Conservation (phyloP, 495 filamentous ascomycete species). For the Neurospora sp. region DNA sequence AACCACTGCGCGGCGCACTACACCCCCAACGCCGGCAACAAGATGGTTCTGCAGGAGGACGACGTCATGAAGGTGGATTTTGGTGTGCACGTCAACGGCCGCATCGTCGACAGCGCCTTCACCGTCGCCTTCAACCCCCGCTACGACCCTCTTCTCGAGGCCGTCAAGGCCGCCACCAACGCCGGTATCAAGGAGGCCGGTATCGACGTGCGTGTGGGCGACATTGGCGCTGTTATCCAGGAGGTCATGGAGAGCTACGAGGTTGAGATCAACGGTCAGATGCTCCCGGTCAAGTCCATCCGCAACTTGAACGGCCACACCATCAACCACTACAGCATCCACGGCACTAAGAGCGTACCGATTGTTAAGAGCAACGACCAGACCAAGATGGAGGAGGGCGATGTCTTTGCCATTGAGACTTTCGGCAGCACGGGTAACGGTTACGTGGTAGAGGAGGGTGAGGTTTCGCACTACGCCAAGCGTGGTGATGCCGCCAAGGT, state of each 20-base stretch:
- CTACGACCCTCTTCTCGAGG: conserved; percentile 73
- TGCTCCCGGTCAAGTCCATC: conserved; percentile 74
- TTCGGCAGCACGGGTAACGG: conserved; percentile 90
- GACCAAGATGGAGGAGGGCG: conserved; percentile 92
- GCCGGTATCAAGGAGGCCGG: conserved; percentile 77
- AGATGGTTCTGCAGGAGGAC: conserved; percentile 65
- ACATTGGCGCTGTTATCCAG: conserved; percentile 70
- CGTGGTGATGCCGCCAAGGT: conserved; percentile 54
- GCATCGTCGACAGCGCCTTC: conserved; percentile 89
- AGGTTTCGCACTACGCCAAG: conserved; percentile 70
- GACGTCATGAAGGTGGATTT: conserved; percentile 95
- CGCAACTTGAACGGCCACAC: conserved; percentile 85
- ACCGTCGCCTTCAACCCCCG: conserved; percentile 79
- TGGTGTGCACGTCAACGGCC: conserved; percentile 81
- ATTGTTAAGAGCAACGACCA: conserved; percentile 73
- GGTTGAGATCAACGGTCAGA: conserved; percentile 65
- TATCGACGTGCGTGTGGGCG: conserved; percentile 68
- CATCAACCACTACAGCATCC: conserved; percentile 77
- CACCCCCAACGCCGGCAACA: conserved; percentile 85
- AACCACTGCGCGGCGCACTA: conserved; percentile 88
- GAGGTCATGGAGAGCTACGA: conserved; percentile 89
- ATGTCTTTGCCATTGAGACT: conserved; percentile 88
- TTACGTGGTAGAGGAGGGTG: conserved; percentile 72
- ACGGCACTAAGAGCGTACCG: conserved; percentile 80
- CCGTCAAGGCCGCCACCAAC: conserved; percentile 81